phyloP scores from a whole-genome alignment of 331 rosid species.

The Pyrus hybrid region DNA sequence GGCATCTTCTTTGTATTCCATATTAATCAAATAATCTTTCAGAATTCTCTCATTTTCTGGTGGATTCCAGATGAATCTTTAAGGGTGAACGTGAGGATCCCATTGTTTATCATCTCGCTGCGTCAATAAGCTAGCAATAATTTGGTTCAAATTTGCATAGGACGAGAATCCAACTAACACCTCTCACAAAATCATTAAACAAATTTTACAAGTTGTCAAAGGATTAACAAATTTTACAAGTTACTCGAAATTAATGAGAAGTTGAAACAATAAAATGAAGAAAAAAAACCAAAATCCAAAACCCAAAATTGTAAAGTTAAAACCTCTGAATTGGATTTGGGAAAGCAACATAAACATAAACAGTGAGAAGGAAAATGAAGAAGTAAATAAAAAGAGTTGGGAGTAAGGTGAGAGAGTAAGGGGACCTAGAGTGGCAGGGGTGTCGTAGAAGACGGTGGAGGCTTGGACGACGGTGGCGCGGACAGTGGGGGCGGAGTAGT shows the following conservation, averaged over 20 bases:
- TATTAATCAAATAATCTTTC: no score
- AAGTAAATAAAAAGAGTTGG: background rate
- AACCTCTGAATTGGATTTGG: background rate
- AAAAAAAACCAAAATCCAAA: background rate
- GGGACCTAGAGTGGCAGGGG: conserved; percentile 79
- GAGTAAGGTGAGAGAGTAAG: background rate
- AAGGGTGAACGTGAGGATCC: no score
- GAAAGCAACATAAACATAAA: background rate
- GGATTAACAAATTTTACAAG: background rate
- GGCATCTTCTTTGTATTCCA: no score
- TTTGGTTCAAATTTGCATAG: fast-evolving
- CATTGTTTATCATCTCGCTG: no score
- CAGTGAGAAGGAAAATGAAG: background rate
- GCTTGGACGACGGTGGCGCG: conserved; percentile 93
- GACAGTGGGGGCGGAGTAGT: conserved; percentile 41
- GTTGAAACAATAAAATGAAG: background rate
- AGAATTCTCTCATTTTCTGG: no score
- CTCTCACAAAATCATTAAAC: no score
- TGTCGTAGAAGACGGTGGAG: conserved; percentile 50
- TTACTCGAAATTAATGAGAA: background rate
- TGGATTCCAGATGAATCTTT: no score
- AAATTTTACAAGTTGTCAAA: background rate
- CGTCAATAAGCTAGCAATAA: no score
- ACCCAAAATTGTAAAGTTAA: background rate
- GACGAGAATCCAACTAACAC: no score